A percentile compares a stretch with the other conserved stretches of the same genome.
These are phyloP conservation scores for Fusarium dlaminii DNA, from an alignment of 2,329 filamentous ascomycete species.

Conservation along the genomic window DNA sequence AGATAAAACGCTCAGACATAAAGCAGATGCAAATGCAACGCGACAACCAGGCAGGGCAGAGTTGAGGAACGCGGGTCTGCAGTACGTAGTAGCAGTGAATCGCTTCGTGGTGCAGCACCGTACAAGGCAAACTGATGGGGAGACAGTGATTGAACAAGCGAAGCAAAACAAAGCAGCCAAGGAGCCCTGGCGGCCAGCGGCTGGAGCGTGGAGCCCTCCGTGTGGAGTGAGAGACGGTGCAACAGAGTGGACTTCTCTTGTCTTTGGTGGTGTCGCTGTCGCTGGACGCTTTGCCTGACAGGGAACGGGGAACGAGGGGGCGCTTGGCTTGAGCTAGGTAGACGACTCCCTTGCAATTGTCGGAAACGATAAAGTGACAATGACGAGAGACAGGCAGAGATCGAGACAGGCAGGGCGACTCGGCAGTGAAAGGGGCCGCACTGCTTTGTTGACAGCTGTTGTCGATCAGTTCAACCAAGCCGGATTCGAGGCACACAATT, in stretches of 20 bases:
- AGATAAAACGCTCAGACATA: conserved; percentile 39
- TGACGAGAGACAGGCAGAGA: conserved; percentile 24
- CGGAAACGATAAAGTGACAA: conserved; percentile 16
- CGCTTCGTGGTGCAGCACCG: neutral
- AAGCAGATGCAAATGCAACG: conserved; percentile 37
- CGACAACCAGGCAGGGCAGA: conserved; percentile 15
- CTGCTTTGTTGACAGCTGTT: conserved; percentile 10
- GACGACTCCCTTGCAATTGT: conserved; percentile 14
- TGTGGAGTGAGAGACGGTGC: conserved; percentile 32
- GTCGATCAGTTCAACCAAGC: conserved; percentile 13
- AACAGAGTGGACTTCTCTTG: conserved; percentile 16
- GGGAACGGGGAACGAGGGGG: conserved; percentile 29
- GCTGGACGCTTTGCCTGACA: conserved; percentile 38
- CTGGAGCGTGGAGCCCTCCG: conserved; percentile 37
- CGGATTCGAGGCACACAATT: neutral
- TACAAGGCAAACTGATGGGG: neutral
- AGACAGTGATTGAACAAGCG: neutral
- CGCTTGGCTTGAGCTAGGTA: conserved; percentile 23
- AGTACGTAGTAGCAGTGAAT: neutral
- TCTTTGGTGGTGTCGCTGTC: conserved; percentile 29
- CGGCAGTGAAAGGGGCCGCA: conserved; percentile 10
- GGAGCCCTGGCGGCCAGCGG: conserved; percentile 27
- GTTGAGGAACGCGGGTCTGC: neutral
- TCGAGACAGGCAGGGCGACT: conserved; percentile 21
- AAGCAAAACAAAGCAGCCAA: conserved; percentile 14